Evolutionary conservation across 495 filamentous ascomycete species (phyloP).

Genomic region (Pyrenula aspistea): DNA sequence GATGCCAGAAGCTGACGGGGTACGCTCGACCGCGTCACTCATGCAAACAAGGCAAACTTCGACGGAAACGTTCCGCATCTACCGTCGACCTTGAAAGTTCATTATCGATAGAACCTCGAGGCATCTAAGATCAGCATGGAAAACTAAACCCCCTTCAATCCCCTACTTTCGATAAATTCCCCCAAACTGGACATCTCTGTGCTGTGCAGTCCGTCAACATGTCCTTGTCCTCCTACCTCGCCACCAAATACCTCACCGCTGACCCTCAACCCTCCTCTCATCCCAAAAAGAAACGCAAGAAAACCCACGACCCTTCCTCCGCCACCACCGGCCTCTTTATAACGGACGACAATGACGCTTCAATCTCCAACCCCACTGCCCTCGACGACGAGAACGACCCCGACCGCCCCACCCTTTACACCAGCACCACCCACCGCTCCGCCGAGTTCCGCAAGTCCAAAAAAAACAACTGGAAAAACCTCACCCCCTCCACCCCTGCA

Average conservation of each 20-base stretch:
- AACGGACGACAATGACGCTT: constrained; percentile 76
- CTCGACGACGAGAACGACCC: constrained; percentile 33
- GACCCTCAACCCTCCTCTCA: constrained; percentile 44
- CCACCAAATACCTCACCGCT: constrained; percentile 84
- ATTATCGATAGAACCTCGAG: no score
- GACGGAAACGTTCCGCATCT: no score
- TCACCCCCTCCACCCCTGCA: constrained; percentile 37
- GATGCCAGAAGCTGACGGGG: no score
- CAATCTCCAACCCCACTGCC: constrained; percentile 40
- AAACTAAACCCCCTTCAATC: no score
- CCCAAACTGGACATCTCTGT: no score
- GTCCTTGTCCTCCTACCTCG: constrained; percentile 51
- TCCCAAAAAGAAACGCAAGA: constrained; percentile 68
- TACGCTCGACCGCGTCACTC: no score
- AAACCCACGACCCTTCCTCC: constrained; percentile 47
- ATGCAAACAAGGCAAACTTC: no score
- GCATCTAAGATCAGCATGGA: no score
- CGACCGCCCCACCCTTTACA: constrained; percentile 27
- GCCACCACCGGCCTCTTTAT: constrained; percentile 58
- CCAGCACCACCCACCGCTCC: constrained; percentile 35
- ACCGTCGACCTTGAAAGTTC: no score
- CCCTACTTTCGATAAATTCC: no score
- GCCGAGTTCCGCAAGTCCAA: constrained; percentile 70
- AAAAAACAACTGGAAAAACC: constrained; percentile 63
- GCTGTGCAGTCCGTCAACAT: no score